A percentile compares a stretch with the other conserved stretches of the same genome.
phyloP scores from a whole-genome alignment of 768 basidiomycete species.

The Lactarius sp. region DNA sequence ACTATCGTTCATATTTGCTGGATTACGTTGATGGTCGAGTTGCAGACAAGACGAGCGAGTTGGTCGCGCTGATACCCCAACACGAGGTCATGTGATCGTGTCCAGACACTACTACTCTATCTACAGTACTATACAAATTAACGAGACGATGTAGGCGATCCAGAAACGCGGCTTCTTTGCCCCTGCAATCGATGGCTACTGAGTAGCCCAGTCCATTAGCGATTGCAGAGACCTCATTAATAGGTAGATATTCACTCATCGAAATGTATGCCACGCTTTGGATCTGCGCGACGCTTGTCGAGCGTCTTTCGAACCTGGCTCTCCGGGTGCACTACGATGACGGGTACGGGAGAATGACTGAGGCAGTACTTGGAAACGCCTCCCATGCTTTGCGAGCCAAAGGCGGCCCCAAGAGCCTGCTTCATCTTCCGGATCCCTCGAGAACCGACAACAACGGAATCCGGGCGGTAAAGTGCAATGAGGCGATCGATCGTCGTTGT shows the following conservation, averaged over 20 bases:
- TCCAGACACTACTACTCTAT: not conserved
- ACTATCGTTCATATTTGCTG: constrained; percentile 33
- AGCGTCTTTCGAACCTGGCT: constrained; percentile 79
- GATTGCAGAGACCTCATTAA: not conserved
- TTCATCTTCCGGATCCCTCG: constrained; percentile 60
- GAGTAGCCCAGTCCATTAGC: not conserved
- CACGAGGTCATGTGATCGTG: constrained; percentile 21
- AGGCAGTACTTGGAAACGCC: constrained; percentile 71
- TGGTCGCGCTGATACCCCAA: not conserved
- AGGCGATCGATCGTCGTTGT: constrained; percentile 88
- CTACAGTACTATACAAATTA: not conserved
- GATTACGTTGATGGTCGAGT: not conserved
- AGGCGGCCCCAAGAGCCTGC: constrained; percentile 48
- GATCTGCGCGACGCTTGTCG: constrained; percentile 83
- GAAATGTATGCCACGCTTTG: constrained; percentile 82
- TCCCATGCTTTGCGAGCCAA: constrained; percentile 53
- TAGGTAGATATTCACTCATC: constrained; percentile 44
- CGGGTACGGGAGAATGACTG: constrained; percentile 89
- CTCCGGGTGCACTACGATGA: constrained; percentile 91
- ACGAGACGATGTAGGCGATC: constrained; percentile 18
- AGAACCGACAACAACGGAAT: constrained; percentile 90
- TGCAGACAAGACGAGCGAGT: not conserved
- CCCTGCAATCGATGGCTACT: constrained; percentile 1
- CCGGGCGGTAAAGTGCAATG: constrained; percentile 87
- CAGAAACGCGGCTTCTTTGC: constrained; percentile 14